These are phyloP conservation scores for Zalerion maritima DNA, from an alignment of 495 filamentous ascomycete species.

Conservation along the genomic window DNA sequence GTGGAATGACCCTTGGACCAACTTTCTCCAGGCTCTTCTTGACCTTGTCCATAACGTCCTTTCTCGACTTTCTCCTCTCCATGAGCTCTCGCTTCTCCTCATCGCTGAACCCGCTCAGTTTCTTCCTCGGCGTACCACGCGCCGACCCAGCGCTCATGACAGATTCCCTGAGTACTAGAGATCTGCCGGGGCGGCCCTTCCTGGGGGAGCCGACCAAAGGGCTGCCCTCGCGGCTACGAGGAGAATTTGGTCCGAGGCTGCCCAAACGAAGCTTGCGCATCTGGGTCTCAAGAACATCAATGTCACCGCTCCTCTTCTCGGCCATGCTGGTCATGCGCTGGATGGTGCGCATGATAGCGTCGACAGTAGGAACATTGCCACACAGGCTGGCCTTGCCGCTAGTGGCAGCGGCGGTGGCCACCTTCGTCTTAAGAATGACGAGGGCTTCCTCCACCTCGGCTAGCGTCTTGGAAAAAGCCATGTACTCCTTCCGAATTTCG, in stretches of 20 bases:
- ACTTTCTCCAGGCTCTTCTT: too few relatives aligned
- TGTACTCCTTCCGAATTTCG: slow-evolving; percentile 59
- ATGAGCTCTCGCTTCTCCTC: slow-evolving; percentile 35
- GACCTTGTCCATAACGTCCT: slow-evolving; percentile 34
- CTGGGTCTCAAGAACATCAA: slow-evolving; percentile 77
- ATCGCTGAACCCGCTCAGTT: slow-evolving; percentile 33
- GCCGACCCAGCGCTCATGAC: slow-evolving; percentile 28
- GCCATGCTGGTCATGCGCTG: slow-evolving; percentile 84
- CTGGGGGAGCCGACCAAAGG: slow-evolving; percentile 49
- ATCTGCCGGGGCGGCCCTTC: slow-evolving; percentile 22
- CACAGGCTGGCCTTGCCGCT: slow-evolving; percentile 25
- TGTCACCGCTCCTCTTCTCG: slow-evolving; percentile 71
- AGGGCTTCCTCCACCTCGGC: slow-evolving; percentile 67
- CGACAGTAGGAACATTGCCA: slow-evolving; percentile 60
- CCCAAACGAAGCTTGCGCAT: slow-evolving; percentile 55
- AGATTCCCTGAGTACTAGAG: slow-evolving; percentile 35
- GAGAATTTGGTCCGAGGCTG: slow-evolving; percentile 17
- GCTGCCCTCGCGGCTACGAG: slow-evolving; percentile 40
- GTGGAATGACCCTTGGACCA: too few relatives aligned
- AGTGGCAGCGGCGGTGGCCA: slow-evolving; percentile 42
- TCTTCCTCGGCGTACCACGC: slow-evolving; percentile 35
- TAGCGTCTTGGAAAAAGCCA: slow-evolving; percentile 53
- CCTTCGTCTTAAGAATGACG: slow-evolving; percentile 64
- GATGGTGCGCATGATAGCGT: slow-evolving; percentile 83
- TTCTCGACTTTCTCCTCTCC: slow-evolving; percentile 38